A percentile compares a stretch with the other conserved stretches of the same genome.
Conservation (phyloP, 345 rosid species). For the Lepidium africanum region DNA sequence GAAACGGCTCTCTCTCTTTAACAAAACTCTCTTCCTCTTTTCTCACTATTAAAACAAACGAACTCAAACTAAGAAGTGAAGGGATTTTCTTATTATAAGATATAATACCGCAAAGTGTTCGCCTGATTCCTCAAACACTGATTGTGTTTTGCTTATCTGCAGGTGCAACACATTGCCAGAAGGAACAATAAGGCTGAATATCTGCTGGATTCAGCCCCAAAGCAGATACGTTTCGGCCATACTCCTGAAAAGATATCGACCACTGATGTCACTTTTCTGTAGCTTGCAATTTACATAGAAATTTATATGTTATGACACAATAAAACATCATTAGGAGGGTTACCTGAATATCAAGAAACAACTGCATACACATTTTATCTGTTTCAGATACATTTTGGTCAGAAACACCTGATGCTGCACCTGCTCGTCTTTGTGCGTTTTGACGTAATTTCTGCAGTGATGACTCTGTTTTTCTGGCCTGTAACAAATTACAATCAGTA, state of each 20-base stretch:
- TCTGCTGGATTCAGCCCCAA: conserved; percentile 66
- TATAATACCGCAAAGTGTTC: not conserved
- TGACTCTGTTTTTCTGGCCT: conserved; percentile 86
- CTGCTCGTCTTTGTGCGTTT: conserved; percentile 85
- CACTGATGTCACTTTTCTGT: not conserved
- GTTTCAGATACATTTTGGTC: conserved; percentile 75
- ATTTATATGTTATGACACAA: not conserved
- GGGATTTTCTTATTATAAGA: not conserved
- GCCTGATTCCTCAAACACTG: conserved; percentile 28
- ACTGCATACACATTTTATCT: conserved; percentile 90
- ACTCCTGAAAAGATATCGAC: conserved; percentile 45
- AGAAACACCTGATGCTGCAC: conserved; percentile 75
- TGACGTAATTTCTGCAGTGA: conserved; percentile 86
- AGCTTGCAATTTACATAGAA: not conserved
- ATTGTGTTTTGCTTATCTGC: conserved; percentile 49
- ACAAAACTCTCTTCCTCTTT: conserved; percentile 6
- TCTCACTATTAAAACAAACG: not conserved
- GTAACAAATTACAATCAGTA: conserved; percentile 5
- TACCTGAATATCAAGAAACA: conserved; percentile 97
- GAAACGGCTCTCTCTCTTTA: not conserved
- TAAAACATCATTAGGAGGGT: not conserved
- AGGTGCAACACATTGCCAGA: conserved; percentile 96
- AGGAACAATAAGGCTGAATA: conserved; percentile 57
- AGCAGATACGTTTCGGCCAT: conserved; percentile 61
- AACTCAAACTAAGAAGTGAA: not conserved